These are phyloP conservation scores for Fraxinus floribunda DNA, from an alignment of 305 asterid species.

Conservation along the genomic window DNA sequence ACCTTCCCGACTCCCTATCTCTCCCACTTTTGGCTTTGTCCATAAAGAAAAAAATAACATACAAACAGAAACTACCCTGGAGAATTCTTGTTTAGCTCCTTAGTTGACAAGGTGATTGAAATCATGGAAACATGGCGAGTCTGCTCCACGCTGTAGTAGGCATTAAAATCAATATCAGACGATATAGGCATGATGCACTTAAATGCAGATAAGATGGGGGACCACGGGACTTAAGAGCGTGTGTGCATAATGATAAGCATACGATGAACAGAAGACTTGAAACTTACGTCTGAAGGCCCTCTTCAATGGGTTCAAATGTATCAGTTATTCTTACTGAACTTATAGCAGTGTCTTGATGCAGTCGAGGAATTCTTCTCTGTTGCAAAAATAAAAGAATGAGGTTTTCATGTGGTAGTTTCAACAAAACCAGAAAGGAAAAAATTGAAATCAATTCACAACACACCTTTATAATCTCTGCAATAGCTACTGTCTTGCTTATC, in stretches of 20 bases:
- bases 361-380: slow-evolving; percentile 42
- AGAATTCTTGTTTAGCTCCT: slow-evolving; percentile 81
- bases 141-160: slow-evolving; percentile 80
- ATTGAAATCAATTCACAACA: too few species aligned
- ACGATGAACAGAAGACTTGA: not conserved
- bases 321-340: slow-evolving; percentile 24
- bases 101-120: slow-evolving; percentile 70
- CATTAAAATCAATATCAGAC: slow-evolving; percentile 21
- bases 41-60: not conserved
- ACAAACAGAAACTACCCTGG: slow-evolving; percentile 56
- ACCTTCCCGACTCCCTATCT: not conserved
- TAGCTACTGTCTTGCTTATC: slow-evolving; percentile 56
- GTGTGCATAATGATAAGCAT: too few species aligned
- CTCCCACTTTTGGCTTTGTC: not conserved
- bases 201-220: too few species aligned
- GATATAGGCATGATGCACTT: not conserved
- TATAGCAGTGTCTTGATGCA: slow-evolving; percentile 23
- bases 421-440: too few species aligned
- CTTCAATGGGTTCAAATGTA: slow-evolving; percentile 26
- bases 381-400: slow-evolving; percentile 22
- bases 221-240: too few species aligned
- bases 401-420: too few species aligned
- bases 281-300: slow-evolving; percentile 29
- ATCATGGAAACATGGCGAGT: slow-evolving; percentile 95
- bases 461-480: slow-evolving; percentile 22